A percentile compares a stretch with the other conserved stretches of the same genome.
These are phyloP conservation scores for Areca catechu DNA, from an alignment of 176 grass and related monocot genomes.

Conservation along the genomic window DNA sequence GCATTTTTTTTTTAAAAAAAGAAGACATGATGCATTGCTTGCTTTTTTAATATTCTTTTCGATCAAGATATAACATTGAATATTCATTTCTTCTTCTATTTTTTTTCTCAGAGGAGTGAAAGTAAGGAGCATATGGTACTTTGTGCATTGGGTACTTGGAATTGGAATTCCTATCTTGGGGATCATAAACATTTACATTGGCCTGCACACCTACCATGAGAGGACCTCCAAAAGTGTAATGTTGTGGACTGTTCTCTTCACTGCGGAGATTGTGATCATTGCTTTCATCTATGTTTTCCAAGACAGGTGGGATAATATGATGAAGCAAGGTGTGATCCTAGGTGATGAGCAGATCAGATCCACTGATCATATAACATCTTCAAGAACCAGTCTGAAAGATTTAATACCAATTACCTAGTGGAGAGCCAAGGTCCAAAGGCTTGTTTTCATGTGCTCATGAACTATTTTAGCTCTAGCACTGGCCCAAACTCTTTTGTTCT, in stretches of 20 bases:
- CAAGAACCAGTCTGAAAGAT: conserved; percentile 47
- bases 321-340: conserved; percentile 45
- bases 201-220: conserved; percentile 68
- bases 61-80: too few species aligned
- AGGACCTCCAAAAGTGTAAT: conserved; percentile 52
- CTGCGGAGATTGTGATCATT: conserved; percentile 57
- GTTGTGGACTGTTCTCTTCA: conserved; percentile 64
- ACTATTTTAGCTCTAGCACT: too few species aligned
- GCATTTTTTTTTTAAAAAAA: too few species aligned
- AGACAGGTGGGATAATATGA: conserved; percentile 72
- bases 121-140: conserved; percentile 69
- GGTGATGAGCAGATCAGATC: conserved; percentile 62
- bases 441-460: too few species aligned
- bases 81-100: too few species aligned
- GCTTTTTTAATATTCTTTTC: too few species aligned
- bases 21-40: too few species aligned
- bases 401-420: conserved; percentile 17
- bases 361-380: conserved; percentile 39
- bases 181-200: conserved; percentile 68
- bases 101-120: conserved; percentile 46
- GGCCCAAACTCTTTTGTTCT: too few species aligned
- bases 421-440: conserved; percentile 1
- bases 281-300: conserved; percentile 71
- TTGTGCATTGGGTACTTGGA: conserved; percentile 68
- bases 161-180: conserved; percentile 40